These are phyloP conservation scores for Piper betle DNA, from an alignment of 164 flowering plant genomes.

Conservation along the genomic window DNA sequence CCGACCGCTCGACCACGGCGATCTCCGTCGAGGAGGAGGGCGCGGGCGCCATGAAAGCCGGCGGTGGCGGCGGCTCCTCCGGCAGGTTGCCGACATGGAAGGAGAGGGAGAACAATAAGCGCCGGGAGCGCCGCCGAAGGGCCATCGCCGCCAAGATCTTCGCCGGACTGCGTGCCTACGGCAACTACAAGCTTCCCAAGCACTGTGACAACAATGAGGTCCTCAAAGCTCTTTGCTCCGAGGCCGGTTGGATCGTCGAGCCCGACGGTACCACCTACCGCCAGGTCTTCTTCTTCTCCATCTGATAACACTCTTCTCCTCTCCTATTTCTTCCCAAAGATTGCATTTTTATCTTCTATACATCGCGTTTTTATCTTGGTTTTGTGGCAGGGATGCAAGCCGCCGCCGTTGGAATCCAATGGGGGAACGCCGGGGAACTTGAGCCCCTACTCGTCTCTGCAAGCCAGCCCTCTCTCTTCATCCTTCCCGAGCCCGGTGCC, in stretches of 20 bases:
- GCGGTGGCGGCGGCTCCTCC: constrained; percentile 44
- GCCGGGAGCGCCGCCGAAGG: constrained; percentile 83
- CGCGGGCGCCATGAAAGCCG: constrained; percentile 32
- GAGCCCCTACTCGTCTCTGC: constrained; percentile 62
- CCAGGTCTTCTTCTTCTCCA: constrained; percentile 30
- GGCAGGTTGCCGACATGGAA: constrained; percentile 88
- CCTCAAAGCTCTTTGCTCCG: no score
- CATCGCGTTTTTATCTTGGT: background rate
- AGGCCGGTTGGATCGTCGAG: constrained; percentile 60
- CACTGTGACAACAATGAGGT: no score
- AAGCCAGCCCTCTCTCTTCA: constrained; percentile 76
- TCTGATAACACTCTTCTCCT: background rate
- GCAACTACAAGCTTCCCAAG: no score
- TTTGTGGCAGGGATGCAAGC: constrained; percentile 53
- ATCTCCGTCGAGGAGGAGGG: constrained; percentile 14
- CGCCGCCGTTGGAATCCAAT: constrained; percentile 25
- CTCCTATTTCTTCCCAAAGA: no score
- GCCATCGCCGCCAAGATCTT: constrained; percentile 44
- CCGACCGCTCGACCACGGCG: background rate
- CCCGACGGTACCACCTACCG: constrained; percentile 92
- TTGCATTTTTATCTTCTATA: background rate
- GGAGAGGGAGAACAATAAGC: constrained; percentile 88
- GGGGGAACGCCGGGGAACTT: constrained; percentile 46
- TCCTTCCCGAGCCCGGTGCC: constrained; percentile 59
- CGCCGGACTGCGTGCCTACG: no score